Percentiles rank a stretch among this genome's conserved stretches.
These are phyloP conservation scores for Polyplosphaeria fusca DNA, from an alignment of 495 filamentous ascomycete genomes.

Conservation along the genomic window DNA sequence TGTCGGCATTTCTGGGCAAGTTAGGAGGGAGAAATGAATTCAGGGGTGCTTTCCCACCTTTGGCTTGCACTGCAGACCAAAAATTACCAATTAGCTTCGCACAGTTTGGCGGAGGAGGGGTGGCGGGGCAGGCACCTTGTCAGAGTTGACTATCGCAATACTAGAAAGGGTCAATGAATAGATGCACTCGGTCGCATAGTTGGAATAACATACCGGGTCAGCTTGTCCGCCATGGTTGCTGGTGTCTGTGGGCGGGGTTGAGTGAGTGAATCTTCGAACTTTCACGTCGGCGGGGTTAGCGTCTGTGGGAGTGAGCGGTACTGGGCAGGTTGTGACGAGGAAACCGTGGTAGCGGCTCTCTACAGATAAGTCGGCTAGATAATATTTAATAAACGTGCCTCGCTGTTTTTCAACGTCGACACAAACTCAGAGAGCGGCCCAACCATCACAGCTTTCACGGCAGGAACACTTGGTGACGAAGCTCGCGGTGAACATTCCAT, in stretches of 20 bases:
- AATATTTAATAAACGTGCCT: no score
- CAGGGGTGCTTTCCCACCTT: slow-evolving; percentile 57
- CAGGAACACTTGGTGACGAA: no score
- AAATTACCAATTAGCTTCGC: slow-evolving; percentile 22
- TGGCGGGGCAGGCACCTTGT: slow-evolving; percentile 75
- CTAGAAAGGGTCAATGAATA: slow-evolving; percentile 47
- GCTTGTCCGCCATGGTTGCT: slow-evolving; percentile 70
- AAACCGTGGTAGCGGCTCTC: no score
- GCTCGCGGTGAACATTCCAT: no score
- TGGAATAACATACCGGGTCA: slow-evolving; percentile 58
- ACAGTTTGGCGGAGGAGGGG: slow-evolving; percentile 37
- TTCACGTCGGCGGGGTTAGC: neutral
- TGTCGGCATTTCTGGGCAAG: slow-evolving; percentile 78
- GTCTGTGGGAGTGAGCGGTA: no score
- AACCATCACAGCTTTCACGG: no score
- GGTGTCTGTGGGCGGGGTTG: neutral
- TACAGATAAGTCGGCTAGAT: no score
- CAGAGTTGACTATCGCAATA: slow-evolving; percentile 94
- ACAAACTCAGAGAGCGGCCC: no score
- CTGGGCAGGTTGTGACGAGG: no score
- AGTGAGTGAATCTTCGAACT: no score
- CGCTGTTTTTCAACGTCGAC: no score
- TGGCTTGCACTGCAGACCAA: slow-evolving; percentile 71
- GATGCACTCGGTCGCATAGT: neutral
- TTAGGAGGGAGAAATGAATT: slow-evolving; percentile 10